Evolutionary conservation across 495 filamentous ascomycete genomes (phyloP), one percentile per base, ranked within the genome.

Genomic region (Sabuloglossum arenarium): DNA sequence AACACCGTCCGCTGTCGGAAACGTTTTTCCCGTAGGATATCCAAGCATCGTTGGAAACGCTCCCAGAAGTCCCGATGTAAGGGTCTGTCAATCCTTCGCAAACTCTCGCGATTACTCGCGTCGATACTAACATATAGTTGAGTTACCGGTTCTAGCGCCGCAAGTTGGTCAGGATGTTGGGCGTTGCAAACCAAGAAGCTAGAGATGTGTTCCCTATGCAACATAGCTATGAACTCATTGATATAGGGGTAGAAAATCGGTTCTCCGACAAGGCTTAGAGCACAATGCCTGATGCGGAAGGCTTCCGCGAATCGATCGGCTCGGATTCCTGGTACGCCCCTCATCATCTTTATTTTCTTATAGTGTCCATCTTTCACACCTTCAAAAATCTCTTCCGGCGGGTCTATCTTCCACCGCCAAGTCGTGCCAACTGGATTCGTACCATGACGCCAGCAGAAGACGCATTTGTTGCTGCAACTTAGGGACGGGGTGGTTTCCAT

Each of bases 191-290:
- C 90, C 0, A 97, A 74, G 73, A 97, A 97, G 47, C 82, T 90
- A 16, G 86, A 93, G 61, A 97, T 94, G 64, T 78, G 84, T 64
- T 91, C 85, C 21, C 62, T 69, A 68, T 97, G 90, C 57, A 97
- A 72, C 70, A 95, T 71, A 42, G 73, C 75, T 0, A 90, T 66
- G 64, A 97, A 88, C 59, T 83, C 82, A 67, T 97, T 96, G 71
- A 97, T 97, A 67, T 90, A 82, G 23, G 90, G 90, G 66, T 97
- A 97, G 75, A 96, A 97, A 60, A 97, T 94, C 6, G 90, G 90
- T 65, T 97, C 90, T 57, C 90, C 90, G 37, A 97, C 90, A 45
- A 97, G 73, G 63, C 78, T 84, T 23, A 97, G 71, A 0, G 90
- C 90, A 66, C 90, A 97, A 67, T 97, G 90, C 1, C 85, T 76